Conservation (phyloP, 257 asterid genomes). For the Solanum bulbocastanum region DNA sequence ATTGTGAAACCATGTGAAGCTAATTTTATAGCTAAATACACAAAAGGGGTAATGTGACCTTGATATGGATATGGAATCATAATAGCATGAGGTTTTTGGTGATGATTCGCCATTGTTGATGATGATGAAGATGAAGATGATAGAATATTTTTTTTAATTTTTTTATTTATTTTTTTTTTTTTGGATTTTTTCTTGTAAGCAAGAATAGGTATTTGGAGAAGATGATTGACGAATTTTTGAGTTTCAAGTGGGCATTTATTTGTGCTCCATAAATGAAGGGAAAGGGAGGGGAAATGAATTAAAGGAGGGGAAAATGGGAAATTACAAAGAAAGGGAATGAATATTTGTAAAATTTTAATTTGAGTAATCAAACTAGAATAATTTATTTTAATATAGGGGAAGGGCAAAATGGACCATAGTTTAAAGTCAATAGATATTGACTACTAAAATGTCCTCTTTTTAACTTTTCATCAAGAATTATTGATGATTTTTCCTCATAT, state of each 20-base stretch:
- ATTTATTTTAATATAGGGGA: background rate
- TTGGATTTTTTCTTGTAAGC: background rate
- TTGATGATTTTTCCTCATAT: background rate
- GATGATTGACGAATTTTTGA: background rate
- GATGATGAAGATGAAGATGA: background rate
- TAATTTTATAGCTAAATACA: slow-evolving; percentile 49
- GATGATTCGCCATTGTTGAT: slow-evolving; percentile 30
- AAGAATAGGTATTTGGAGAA: background rate
- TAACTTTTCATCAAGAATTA: background rate
- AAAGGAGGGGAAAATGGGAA: background rate
- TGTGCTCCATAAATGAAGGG: slow-evolving; percentile 6
- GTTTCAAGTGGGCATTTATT: background rate
- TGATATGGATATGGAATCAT: slow-evolving; percentile 75
- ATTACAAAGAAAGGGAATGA: background rate
- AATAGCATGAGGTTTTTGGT: slow-evolving; percentile 49
- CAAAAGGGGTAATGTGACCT: slow-evolving; percentile 75
- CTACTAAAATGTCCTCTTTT: background rate
- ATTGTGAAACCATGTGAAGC: slow-evolving; percentile 66
- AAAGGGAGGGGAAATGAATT: slow-evolving; percentile 2
- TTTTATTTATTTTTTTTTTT: background rate
- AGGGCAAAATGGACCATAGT: background rate
- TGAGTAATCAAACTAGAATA: background rate
- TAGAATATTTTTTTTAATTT: background rate
- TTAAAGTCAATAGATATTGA: background rate
- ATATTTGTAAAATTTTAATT: background rate